Base-by-base conservation (phyloP, 345 rosid genomes). In the Ceriops zippeliana region DNA sequence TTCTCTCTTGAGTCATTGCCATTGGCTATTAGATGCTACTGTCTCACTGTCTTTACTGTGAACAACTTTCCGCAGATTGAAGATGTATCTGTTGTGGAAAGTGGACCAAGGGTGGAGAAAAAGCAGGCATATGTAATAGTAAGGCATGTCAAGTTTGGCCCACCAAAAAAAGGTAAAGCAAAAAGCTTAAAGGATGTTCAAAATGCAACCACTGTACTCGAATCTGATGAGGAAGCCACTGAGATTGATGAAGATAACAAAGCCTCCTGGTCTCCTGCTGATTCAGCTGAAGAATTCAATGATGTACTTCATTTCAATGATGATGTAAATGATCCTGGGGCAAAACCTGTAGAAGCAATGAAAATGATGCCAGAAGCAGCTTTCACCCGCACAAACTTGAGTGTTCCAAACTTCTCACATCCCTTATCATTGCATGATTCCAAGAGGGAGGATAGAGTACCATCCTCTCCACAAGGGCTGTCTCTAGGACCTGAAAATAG, bases 91-190 rank as follows among this genome's bases (percentile, higher is more conserved):
- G 53, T 86, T 35, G 80, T 93, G 64, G 97, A 93, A 70, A 89
- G 83, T 68, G 92, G 86, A 24, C 97, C 92, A 15, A 74, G 62
- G 49, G 85, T 85, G 62, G 90, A 83, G 82, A 89, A 52, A 60
- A 74, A 60, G 20, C 84, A 77, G 68, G 97, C 98, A 52, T 89
- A 81, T 80, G 86, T 78, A 37, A 54, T 90, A 22, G 82, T 87
- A 69, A 78, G 92, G 80, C 97, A 89, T 54, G 75, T 69, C 42
- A 93, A 89, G 79, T 93, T 87, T 68, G 96, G 96, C 9, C 84
- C 79, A 27, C 32, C 86, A 7, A 90, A 87, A 86, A 93, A 85
- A 82, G 84, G 92, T 63, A 77, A 81, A 61, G 79, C 66, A 13
- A 87, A 78, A 62, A 86, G 76, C 19, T 28, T 62, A 61, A 86